Evolutionary conservation across 805 yeast species (phyloP), one percentile per base, ranked within the genome.

Genomic region (Metschnikowia hibisci): DNA sequence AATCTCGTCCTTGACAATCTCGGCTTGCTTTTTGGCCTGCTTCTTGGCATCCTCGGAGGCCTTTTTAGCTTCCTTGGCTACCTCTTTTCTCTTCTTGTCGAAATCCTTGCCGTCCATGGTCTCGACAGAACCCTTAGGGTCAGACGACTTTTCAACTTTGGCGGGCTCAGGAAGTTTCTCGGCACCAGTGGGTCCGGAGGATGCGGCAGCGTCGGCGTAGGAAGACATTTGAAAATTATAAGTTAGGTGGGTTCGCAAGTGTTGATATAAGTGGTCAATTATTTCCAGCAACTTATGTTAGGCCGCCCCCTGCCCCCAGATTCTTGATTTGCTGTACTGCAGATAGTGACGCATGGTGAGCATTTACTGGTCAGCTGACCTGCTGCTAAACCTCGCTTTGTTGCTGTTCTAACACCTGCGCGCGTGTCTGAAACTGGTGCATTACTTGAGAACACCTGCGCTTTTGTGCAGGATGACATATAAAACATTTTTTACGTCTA

Each of bases 121-220:
- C 44, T 58, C 63, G 13, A 60, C 60, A 23, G 48, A 50, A 5
- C 62, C 64, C 20, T 42, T 51, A 9, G 63, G 60, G n/a, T 55
- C 47, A 23, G 55, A 41, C 9, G 56, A 50, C n/a, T 39, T 39
- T 36, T 61, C 55, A 32, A 58, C 54, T 34, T 52, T 44, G 10
- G 60, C 51, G 4, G 65, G 63, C 41, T 56, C 55, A 14, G 70
- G 69, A 41, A 66, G 44, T 40, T 61, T 58, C 39, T 54, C 58
- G 43, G 62, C 62, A 34, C 41, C 41, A 34, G 56, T 54, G 30
- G 71, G 70, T 12, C 69, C 71, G 9, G 70, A 56, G 27, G 69
- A 55, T 36, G 67, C 67, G 43, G 73, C 73, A 39, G 69, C 74
- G 37, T 69, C 69, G 33, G 73, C 71, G 65, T 67, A 67, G 23